Percentiles rank a stretch among this genome's conserved stretches.
phyloP scores from a whole-genome alignment of 352 stramenopile genomes.

The Achlya hypogyna region DNA sequence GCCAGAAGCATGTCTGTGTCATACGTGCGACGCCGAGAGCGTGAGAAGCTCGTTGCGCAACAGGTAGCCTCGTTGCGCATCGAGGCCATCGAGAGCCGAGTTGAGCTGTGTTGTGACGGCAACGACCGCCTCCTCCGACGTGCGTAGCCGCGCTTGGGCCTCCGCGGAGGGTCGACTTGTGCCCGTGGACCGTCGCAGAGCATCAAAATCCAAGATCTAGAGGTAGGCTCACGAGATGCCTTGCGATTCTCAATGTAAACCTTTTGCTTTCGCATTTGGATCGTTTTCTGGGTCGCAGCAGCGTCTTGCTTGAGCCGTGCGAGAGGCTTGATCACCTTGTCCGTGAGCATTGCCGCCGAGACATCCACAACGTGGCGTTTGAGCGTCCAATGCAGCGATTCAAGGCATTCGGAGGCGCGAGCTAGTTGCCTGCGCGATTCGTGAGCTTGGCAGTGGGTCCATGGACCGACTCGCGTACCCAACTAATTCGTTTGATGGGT shows the following conservation, averaged over 20 bases:
- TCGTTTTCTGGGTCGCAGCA: not conserved
- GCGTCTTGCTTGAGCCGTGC: not conserved
- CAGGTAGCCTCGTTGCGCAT: not conserved
- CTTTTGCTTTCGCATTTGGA: slow-evolving; percentile 18
- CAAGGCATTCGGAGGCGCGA: slow-evolving; percentile 5
- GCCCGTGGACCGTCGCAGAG: slow-evolving; percentile 2
- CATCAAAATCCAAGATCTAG: slow-evolving; percentile 17
- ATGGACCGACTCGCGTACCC: not conserved
- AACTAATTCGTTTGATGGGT: not conserved
- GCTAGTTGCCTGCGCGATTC: slow-evolving; percentile 16
- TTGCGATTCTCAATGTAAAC: not conserved
- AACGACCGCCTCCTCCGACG: slow-evolving; percentile 8
- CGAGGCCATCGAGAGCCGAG: not conserved
- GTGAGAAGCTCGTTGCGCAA: slow-evolving; percentile 5
- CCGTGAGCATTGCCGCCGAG: not conserved
- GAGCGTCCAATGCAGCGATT: not conserved
- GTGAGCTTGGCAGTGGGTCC: too few species aligned
- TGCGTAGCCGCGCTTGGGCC: not conserved
- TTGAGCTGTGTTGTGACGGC: slow-evolving; percentile 5
- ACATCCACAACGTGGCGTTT: slow-evolving; percentile 1
- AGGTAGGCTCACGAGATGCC: not conserved
- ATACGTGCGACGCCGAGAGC: slow-evolving; percentile 8
- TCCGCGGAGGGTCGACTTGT: slow-evolving; percentile 1
- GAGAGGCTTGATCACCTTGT: slow-evolving; percentile 17
- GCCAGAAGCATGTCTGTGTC: not conserved